Evolutionary conservation across 2,329 filamentous ascomycete species (phyloP), one percentile per base, ranked within the genome.

Genomic region (Fusarium abutilonis): DNA sequence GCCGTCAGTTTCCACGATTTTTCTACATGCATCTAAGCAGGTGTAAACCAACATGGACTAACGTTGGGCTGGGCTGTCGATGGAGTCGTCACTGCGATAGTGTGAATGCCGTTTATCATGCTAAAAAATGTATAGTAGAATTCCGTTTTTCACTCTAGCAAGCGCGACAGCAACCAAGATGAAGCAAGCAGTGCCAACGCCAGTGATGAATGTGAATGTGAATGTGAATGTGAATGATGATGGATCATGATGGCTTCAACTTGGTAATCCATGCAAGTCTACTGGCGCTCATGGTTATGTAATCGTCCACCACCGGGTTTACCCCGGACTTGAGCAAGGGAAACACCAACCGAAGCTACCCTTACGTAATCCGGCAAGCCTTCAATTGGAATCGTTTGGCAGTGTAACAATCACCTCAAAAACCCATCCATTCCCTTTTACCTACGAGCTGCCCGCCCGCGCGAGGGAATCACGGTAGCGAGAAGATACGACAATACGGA

Each of bases 401-500:
- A 46, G 42, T 41, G 62, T 61, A 69, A 69, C 68, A 70, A 70
- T 70, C 68, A 70, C 68, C 68, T 70, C 68, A 70, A 66, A 63
- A 60, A 14, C 28, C 32, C 15, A 21, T 51, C 42, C 42, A 45
- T 39, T 13, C 26, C 40, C 10, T 14, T 36, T 39, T n/a, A 9
- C 31, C 41, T 35, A 61, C 50, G 50, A 60, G 56, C 44, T 29
- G 29, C 56, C 48, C 51, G 57, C 35, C 49, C 53, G 50, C 19
- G 51, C 57, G 62, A 64, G 62, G 62, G 62, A 48, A 39, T n/a
- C 28, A 47, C 23, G 35, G 35, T 26, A 47, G 28, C 43, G 43
- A 60, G 39, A 39, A 47, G 43, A 60, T 11, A 64, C 51, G 29
- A 44, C 5, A 40, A 31, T 31, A 21, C 57, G 39, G 38, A 40